Evolutionary conservation across 2,329 filamentous ascomycete genomes (phyloP).

Genomic region (Ceratocystis albifundus): DNA sequence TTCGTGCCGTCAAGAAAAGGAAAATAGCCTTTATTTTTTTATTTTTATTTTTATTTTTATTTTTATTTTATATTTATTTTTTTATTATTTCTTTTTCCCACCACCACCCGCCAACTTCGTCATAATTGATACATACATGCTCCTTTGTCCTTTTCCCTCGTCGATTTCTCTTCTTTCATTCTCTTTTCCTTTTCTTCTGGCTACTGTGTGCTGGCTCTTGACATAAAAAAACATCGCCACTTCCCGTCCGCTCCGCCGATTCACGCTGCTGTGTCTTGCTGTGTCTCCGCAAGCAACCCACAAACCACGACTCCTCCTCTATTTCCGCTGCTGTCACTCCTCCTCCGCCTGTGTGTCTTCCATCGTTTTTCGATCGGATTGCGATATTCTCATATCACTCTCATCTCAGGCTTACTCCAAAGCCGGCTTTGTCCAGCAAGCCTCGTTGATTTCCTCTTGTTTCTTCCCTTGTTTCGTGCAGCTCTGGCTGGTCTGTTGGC

Average conservation of each 20-base stretch:
- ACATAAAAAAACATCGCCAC: not conserved
- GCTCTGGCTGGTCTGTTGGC: not conserved
- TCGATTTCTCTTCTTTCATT: slow-evolving; percentile 12
- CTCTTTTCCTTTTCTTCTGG: not conserved
- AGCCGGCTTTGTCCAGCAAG: not conserved
- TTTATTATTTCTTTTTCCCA: not conserved
- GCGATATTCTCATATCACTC: not conserved
- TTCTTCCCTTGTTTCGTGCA: not conserved
- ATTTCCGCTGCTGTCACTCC: too few species aligned
- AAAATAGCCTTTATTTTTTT: not conserved
- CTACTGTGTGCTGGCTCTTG: not conserved
- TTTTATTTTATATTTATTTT: too few species aligned
- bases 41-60: too few species aligned
- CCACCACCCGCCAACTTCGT: not conserved
- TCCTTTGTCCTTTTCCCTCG: not conserved
- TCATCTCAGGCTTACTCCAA: not conserved
- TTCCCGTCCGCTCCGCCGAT: too few species aligned
- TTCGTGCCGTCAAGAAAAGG: not conserved
- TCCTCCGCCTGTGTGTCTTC: not conserved
- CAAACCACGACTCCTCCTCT: too few species aligned
- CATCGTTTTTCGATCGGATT: not conserved
- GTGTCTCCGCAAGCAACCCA: too few species aligned
- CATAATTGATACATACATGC: not conserved
- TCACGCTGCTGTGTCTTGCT: too few species aligned
- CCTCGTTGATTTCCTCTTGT: not conserved